Evolutionary conservation across 352 stramenopile species (phyloP).

Genomic region (Globisporangium barbulae): DNA sequence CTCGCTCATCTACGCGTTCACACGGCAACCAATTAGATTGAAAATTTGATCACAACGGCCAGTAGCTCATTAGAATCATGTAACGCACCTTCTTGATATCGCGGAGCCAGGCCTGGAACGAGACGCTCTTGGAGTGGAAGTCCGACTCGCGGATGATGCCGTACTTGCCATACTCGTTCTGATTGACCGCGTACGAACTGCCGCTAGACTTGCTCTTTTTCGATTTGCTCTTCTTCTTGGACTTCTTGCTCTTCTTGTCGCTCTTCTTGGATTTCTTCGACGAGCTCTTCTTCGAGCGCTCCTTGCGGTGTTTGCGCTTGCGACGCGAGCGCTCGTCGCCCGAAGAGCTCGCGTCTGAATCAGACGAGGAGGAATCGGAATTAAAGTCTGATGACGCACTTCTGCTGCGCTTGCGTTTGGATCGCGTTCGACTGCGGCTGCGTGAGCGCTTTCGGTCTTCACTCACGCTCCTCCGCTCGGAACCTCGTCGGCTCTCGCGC

Average conservation of each 20-base stretch:
- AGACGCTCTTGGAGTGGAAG: constrained; percentile 88
- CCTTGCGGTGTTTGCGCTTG: constrained; percentile 23
- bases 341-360: constrained; percentile 25
- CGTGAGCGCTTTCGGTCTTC: constrained; percentile 12
- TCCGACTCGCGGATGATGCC: constrained; percentile 94
- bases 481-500: neutral
- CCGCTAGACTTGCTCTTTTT: constrained; percentile 17
- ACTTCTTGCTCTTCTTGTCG: constrained; percentile 24
- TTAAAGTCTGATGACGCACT: constrained; percentile 21
- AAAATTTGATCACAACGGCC: neutral
- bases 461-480: neutral
- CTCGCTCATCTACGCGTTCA: constrained; percentile 44
- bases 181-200: constrained; percentile 68
- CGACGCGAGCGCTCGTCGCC: constrained; percentile 15
- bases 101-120: constrained; percentile 94
- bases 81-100: constrained; percentile 88
- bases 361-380: constrained; percentile 31
- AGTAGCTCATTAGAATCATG: neutral
- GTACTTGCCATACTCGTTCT: constrained; percentile 95
- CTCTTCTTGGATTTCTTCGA: constrained; percentile 17
- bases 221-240: constrained; percentile 23
- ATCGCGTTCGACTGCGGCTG: constrained; percentile 15
- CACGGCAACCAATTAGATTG: neutral
- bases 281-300: constrained; percentile 22
- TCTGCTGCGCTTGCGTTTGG: constrained; percentile 8